These are phyloP conservation scores for Fomitopsis pinicola DNA, from an alignment of 1,284 basidiomycete species.

Conservation along the genomic window DNA sequence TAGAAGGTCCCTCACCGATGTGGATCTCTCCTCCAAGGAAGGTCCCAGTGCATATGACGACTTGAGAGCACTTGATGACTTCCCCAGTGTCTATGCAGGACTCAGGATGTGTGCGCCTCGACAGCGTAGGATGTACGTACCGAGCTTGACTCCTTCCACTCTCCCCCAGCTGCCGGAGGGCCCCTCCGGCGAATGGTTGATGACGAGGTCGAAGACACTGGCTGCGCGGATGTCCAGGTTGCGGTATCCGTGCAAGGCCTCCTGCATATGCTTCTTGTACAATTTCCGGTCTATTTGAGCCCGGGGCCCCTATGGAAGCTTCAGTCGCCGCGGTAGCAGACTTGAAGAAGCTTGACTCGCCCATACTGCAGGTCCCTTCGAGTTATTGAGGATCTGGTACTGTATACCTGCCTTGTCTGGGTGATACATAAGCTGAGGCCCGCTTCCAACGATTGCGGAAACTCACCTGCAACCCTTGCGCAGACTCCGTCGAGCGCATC, in stretches of 20 bases:
- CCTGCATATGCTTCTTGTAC: slow-evolving; percentile 82
- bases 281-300: slow-evolving; percentile 84
- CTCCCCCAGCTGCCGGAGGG: slow-evolving; percentile 40
- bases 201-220: slow-evolving; percentile 77
- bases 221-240: slow-evolving; percentile 70
- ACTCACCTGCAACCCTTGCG: slow-evolving; percentile 66
- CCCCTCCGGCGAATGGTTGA: slow-evolving; percentile 41
- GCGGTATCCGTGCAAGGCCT: slow-evolving; percentile 56
- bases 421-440: not conserved
- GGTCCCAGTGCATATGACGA: slow-evolving; percentile 88
- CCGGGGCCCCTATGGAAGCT: slow-evolving; percentile 63
- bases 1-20: slow-evolving; percentile 49
- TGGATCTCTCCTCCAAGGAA: slow-evolving; percentile 89
- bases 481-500: slow-evolving; percentile 86
- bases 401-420: slow-evolving; percentile 84
- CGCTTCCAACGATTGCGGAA: not conserved
- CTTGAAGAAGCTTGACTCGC: slow-evolving; percentile 33
- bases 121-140: slow-evolving; percentile 32
- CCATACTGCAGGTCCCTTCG: slow-evolving; percentile 87
- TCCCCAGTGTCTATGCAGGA: slow-evolving; percentile 63
- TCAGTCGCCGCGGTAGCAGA: not conserved
- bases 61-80: slow-evolving; percentile 69
- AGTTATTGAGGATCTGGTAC: slow-evolving; percentile 81
- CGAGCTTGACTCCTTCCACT: slow-evolving; percentile 67
- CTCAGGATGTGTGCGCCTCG: not conserved